These are phyloP conservation scores for Plasmodiophora brassicae DNA, from an alignment of 208 protist genomes.

Conservation along the genomic window DNA sequence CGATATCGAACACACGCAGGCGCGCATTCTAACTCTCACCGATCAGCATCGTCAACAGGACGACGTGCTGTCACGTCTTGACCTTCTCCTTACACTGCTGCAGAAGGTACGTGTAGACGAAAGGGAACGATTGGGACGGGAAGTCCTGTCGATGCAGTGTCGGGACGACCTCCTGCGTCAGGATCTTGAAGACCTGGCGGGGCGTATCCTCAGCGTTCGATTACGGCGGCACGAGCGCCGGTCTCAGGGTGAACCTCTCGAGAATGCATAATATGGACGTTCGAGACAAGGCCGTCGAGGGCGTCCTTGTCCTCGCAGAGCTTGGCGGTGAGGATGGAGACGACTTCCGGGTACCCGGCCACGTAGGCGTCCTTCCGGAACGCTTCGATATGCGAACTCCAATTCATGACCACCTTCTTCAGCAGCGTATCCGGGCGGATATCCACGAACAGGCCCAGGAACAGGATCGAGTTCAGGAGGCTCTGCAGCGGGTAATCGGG, in stretches of 20 bases:
- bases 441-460: not conserved
- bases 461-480: not conserved
- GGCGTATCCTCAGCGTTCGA: not conserved
- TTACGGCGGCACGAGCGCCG: not conserved
- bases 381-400: not conserved
- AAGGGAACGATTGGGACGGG: not conserved
- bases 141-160: not conserved
- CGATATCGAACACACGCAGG: not conserved
- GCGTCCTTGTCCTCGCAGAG: not conserved
- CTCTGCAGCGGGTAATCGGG: not conserved
- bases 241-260: no score
- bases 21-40: not conserved
- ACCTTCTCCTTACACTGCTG: slow-evolving; percentile 6
- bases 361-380: not conserved
- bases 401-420: not conserved
- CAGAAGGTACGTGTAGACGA: not conserved
- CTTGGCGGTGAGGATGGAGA: not conserved
- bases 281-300: not conserved
- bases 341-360: not conserved
- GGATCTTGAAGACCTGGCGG: not conserved
- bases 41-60: no score
- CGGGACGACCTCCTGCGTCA: not conserved
- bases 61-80: not conserved
- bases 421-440: not conserved
- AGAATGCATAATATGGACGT: not conserved